These are phyloP conservation scores for Penicillium arizonense DNA, from an alignment of 495 filamentous ascomycete genomes.

Conservation along the genomic window DNA sequence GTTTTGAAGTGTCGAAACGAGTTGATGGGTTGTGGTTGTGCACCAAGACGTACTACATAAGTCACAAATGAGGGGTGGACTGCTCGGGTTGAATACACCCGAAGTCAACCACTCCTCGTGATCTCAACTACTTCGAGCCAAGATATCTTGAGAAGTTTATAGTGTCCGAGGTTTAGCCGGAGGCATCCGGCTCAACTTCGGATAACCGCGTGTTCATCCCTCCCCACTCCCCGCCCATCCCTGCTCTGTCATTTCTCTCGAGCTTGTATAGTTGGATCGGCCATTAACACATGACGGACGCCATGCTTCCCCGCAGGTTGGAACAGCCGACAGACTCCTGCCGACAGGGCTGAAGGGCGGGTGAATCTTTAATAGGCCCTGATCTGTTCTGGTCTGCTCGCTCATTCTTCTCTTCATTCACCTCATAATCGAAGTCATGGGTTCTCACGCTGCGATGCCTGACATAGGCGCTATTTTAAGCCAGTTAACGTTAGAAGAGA, in stretches of 20 bases:
- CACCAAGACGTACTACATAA: background rate
- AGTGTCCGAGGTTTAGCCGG: slow-evolving; percentile 6
- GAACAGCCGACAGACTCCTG: too few species aligned
- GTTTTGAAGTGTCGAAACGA: background rate
- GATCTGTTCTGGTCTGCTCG: background rate
- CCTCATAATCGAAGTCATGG: background rate
- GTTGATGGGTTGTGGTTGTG: background rate
- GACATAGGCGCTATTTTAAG: background rate
- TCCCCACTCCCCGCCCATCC: background rate
- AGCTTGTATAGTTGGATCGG: too few species aligned
- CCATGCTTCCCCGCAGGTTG: too few species aligned
- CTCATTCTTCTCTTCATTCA: background rate
- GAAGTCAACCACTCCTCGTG: background rate
- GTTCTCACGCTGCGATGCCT: background rate
- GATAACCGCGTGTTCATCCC: background rate
- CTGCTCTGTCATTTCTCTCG: background rate
- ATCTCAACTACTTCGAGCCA: background rate
- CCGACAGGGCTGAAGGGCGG: too few species aligned
- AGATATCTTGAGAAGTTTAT: background rate
- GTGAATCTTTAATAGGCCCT: too few species aligned
- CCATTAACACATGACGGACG: too few species aligned
- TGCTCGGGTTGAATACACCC: background rate
- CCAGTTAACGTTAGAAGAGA: background rate
- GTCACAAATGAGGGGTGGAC: background rate
- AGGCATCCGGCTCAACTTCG: background rate